Base-by-base conservation (phyloP, 1,284 basidiomycete genomes). In the Ustilago shanxiensis region DNA sequence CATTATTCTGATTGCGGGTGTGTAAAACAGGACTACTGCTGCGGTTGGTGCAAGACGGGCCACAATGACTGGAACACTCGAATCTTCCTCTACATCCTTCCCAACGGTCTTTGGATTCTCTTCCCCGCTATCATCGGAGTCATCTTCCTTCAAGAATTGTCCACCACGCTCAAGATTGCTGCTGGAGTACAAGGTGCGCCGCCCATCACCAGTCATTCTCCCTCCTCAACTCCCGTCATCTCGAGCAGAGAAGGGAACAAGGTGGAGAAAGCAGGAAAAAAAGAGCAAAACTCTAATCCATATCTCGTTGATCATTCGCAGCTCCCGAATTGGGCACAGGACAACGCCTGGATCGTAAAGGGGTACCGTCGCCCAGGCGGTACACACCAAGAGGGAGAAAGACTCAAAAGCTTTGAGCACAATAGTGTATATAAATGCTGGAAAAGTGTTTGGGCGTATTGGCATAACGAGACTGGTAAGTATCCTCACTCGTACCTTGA, bases 51-150 rank as follows among this genome's bases (percentile, higher is more conserved):
- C 83, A 89, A 90, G 28, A 88, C 91, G 16, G 93, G 93, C 4
- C 94, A 95, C 85, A 95, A 95, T 83, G 83, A 88, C 37, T 70
- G 87, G 28, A 78, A 84, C 66, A 89, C 89, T 35, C 85, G 92
- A 35, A 72, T 93, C 51, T 79, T 91, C 49, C 89, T 90, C 67
- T 95, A 90, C 90, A 88, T 93, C 72, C 83, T 93, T 51, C 92
- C 93, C 0, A 95, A 95, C 77, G 92, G 92, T 4, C 74, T 92
- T 9, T 94, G 93, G 93, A 86, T 94, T 63, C 81, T 93, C 33
- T 82, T 93, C 41, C 93, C 93, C 0, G 81, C 87, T 49, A 83
- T 91, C 74, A 90, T 93, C 66, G 93, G 51, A 3, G 54, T 44
- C 24, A 24, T 62, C 26, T 64, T 83, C 22, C 54, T 67, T 24